phyloP scores from a whole-genome alignment of 495 filamentous ascomycete species.

The Barbatosphaeria neglecta region DNA sequence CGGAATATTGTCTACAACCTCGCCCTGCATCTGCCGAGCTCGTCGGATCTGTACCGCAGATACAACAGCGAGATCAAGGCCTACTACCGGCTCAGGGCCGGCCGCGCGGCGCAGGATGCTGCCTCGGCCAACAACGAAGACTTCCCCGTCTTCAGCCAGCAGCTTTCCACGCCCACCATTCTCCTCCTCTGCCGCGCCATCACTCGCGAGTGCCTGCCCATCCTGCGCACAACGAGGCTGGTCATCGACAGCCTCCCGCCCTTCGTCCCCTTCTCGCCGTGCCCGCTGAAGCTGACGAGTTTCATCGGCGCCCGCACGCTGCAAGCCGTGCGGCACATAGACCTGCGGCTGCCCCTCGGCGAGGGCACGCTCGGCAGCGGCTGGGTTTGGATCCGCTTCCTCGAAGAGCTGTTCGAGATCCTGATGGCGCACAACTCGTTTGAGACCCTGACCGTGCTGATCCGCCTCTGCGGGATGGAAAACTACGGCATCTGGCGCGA shows the following conservation, averaged over 20 bases:
- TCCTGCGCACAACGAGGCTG: conserved; percentile 12
- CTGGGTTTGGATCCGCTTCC: conserved; percentile 14
- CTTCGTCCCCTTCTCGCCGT: conserved; percentile 15
- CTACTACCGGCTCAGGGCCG: background rate
- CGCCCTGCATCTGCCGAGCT: conserved; percentile 13
- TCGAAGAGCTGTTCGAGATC: conserved; percentile 11
- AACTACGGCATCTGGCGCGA: conserved; percentile 10
- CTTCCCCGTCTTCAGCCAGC: conserved; percentile 4
- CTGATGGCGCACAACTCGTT: conserved; percentile 15
- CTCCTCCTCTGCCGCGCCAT: conserved; percentile 25
- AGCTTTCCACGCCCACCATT: conserved; percentile 17
- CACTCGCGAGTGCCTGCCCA: conserved; percentile 16
- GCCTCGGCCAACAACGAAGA: conserved; percentile 1
- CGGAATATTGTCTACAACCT: conserved; percentile 21
- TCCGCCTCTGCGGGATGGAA: conserved; percentile 13
- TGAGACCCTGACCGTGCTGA: conserved; percentile 15
- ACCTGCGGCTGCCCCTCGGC: conserved; percentile 19
- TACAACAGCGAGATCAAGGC: conserved; percentile 17
- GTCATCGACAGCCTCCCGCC: conserved; percentile 25
- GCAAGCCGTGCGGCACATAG: conserved; percentile 17
- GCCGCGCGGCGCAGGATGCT: background rate
- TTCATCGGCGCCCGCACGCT: conserved; percentile 18
- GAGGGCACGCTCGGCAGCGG: conserved; percentile 15
- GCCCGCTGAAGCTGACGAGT: conserved; percentile 14
- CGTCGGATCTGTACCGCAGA: conserved; percentile 12